Evolutionary conservation across 2,329 filamentous ascomycete species (phyloP).

Genomic region (Fusarium miscanthi): DNA sequence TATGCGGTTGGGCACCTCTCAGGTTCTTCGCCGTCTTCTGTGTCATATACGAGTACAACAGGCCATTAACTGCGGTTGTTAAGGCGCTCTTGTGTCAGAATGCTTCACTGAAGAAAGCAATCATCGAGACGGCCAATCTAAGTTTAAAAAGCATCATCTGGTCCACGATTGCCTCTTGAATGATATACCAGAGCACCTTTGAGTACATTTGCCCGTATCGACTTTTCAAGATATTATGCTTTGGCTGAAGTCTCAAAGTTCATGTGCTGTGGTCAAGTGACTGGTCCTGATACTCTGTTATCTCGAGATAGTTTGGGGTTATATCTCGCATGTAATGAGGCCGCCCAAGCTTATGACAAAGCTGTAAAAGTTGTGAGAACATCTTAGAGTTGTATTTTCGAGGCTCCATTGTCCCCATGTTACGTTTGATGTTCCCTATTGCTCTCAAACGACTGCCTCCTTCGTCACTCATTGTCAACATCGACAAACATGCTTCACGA

Average conservation of each 20-base stretch:
- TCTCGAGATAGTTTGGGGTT: neutral
- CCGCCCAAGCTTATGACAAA: neutral
- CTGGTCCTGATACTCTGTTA: neutral
- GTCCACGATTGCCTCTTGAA: neutral
- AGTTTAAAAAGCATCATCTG: accelerated
- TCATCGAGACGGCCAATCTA: neutral
- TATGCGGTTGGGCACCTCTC: neutral
- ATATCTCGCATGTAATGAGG: neutral
- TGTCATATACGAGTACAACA: no score
- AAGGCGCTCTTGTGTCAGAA: neutral
- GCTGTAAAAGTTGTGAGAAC: neutral
- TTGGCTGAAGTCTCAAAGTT: neutral
- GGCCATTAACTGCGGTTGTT: neutral
- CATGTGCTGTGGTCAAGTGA: neutral
- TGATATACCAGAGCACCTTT: neutral
- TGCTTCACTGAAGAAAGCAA: neutral
- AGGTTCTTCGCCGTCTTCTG: no score
- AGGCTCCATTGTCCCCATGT: neutral
- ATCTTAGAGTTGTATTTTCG: neutral
- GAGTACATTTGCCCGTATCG: neutral
- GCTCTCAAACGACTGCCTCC: neutral
- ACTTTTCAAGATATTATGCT: neutral
- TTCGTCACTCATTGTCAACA: neutral
- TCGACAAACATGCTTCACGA: neutral
- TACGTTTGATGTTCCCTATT: neutral